Evolutionary conservation across 2,329 filamentous ascomycete genomes (phyloP).

Genomic region (Fusarium clavum): DNA sequence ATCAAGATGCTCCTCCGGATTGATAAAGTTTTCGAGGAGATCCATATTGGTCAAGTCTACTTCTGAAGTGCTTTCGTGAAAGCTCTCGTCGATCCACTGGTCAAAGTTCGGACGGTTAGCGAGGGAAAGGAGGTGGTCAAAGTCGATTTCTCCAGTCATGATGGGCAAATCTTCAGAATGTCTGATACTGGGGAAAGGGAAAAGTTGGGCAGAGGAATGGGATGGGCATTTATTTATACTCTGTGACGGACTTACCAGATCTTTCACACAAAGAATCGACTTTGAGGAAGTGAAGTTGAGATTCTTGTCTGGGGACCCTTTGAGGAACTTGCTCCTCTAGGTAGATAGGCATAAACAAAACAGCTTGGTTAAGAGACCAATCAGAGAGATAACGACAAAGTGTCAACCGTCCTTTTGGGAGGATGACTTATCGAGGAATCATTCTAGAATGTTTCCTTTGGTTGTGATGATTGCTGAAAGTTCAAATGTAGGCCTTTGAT

Average conservation of each 20-base stretch:
- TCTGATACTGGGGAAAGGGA: neutral
- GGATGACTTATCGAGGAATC: neutral
- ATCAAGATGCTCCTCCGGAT: neutral
- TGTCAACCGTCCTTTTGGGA: neutral
- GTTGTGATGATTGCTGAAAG: neutral
- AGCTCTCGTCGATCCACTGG: slow-evolving; percentile 1
- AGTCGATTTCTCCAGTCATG: neutral
- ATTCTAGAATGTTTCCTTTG: neutral
- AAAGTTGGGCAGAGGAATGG: neutral
- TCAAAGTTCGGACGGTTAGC: neutral
- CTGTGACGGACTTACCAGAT: neutral
- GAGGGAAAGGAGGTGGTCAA: neutral
- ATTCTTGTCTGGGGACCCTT: neutral
- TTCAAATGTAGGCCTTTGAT: neutral
- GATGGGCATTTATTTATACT: neutral
- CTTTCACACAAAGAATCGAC: neutral
- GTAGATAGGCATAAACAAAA: slow-evolving; percentile 11
- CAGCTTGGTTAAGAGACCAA: slow-evolving; percentile 15
- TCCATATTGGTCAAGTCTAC: slow-evolving; percentile 1
- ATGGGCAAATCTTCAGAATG: rapidly evolving
- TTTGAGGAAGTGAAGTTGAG: slow-evolving; percentile 1
- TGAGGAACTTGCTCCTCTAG: neutral
- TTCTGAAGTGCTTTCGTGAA: neutral
- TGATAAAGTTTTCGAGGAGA: neutral
- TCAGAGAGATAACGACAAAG: neutral